Base-by-base conservation (phyloP, 768 basidiomycete species). In the Leccinum fibrillosum region DNA sequence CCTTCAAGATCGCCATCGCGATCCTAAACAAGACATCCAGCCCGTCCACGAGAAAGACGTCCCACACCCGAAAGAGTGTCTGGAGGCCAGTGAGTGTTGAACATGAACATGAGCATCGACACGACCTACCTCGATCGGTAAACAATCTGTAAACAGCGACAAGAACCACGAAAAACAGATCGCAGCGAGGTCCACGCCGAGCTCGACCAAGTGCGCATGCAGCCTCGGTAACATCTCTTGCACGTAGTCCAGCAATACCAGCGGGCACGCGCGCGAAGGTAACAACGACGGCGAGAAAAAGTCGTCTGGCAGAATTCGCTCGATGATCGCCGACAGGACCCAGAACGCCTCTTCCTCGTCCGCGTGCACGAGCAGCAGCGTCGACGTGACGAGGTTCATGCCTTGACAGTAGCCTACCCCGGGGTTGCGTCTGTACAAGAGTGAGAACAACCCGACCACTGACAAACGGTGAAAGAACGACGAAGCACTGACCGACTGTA, bases 331-430 rank as follows among this genome's bases (percentile, higher is more conserved):
- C 0, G 86, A 77, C 11, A 98, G 87, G 32, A 90, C 89, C 95
- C 95, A 98, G 68, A 97, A 98, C 0, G 96, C 96, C 59, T 96
- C 93, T 75, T 98, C 95, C 72, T 99, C 96, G 62, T 96, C 89
- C 0, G 93, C 92, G 62, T 96, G 88, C 0, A 94, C 92, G 1
- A 99, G 82, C 0, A 99, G 81, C 2, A 99, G 79, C 0, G 96
- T 98, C 3, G 97, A 98, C 0, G 95, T 92, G 62, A 99, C 86
- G 57, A 98, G 85, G 72, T 97, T 94, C 91, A 95, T 94, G 49
- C 92, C 91, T 73, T 95, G 93, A 62, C 91, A 96, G 69, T 97
- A 98, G 0, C 97, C 97, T 6, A 98, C 92, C 0, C 83, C 78
- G 0, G 93, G 89, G 70, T 98, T 96, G 47, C 93, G 94, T 53